Evolutionary conservation across 2,329 filamentous ascomycete genomes (phyloP), one percentile per base, ranked within the genome.

Genomic region (Spiromastix sp.): DNA sequence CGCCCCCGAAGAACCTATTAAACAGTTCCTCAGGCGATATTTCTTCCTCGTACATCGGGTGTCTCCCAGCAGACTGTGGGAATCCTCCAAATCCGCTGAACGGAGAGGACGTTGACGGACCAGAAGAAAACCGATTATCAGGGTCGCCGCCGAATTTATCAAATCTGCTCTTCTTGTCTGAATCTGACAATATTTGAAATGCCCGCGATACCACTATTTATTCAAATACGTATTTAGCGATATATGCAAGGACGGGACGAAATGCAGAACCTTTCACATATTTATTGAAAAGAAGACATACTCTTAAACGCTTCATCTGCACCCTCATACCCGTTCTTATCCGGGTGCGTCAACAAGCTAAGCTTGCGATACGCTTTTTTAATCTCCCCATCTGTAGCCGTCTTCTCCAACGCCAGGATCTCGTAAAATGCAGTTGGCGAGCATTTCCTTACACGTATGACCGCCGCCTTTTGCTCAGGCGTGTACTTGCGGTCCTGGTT

Each of bases 351-450:
- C 54, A 96, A 71, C 51, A 98, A 67, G 56, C 83, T 91, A 57
- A 93, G 72, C 65, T 94, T 96, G 54, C 89, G 77, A 64, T 98
- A 98, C 5, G 91, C 89, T 68, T 96, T 96, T 62, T 96, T 98
- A 56, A 98, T 86, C 52, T 96, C 89, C 42, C 70, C 61, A 48
- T 96, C 89, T 32, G 77, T 77, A 32, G 67, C 62, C 43, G 81
- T 77, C 43, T 69, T 68, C 48, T 80, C 73, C 32, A 95, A 63
- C 15, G 78, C 79, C 20, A 98, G 66, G 48, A 98, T 96, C 57
- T 96, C 91, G 67, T 98, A 98, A 62, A 93, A 98, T 12, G 85
- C 85, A 3, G 86, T 95, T 15, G 82, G 67, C 25, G 72, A 70
- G 64, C 91, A 98, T 66, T 73, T 76, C 46, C 84, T 79, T 56